Evolutionary conservation across 208 protist genomes (phyloP).

Genomic region (Leishmania braziliensis): DNA sequence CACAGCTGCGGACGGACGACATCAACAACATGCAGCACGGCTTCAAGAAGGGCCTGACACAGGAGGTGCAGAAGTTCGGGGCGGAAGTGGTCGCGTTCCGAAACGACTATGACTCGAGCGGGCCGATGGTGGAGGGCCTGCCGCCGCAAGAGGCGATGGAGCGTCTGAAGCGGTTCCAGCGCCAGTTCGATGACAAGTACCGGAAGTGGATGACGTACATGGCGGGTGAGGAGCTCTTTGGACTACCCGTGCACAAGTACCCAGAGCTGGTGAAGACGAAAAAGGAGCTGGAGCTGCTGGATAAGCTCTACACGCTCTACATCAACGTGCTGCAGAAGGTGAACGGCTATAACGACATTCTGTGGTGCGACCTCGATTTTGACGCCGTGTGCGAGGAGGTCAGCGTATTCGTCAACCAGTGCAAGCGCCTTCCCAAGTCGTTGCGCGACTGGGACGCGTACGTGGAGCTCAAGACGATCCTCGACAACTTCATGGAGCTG

Average conservation of each 20-base stretch:
- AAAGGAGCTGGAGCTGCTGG: constrained; percentile 94
- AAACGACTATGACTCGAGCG: constrained; percentile 95
- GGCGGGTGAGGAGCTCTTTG: constrained; percentile 96
- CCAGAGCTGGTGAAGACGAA: constrained; percentile 93
- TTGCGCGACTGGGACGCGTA: constrained; percentile 95
- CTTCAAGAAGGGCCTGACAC: constrained; percentile 94
- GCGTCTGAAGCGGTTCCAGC: constrained; percentile 95
- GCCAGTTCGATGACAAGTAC: constrained; percentile 95
- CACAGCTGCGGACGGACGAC: constrained; percentile 81
- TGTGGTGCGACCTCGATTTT: constrained; percentile 96
- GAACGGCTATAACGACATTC: constrained; percentile 93
- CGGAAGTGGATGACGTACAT: constrained; percentile 94
- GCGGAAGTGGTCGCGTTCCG: constrained; percentile 93
- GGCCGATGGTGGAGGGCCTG: constrained; percentile 95
- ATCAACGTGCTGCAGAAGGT: constrained; percentile 95
- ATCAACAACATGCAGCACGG: constrained; percentile 92
- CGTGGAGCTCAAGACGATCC: constrained; percentile 94
- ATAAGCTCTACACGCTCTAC: constrained; percentile 96
- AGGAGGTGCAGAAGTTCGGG: constrained; percentile 94
- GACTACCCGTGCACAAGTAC: constrained; percentile 94
- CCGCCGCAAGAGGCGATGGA: constrained; percentile 94
- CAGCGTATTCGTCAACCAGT: constrained; percentile 90
- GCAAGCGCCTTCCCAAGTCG: constrained; percentile 91
- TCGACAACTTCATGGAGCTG: constrained; percentile 95
- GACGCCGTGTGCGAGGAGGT: constrained; percentile 94